Base-by-base conservation (phyloP, 345 rosid species). In the Clarkia xantiana region DNA sequence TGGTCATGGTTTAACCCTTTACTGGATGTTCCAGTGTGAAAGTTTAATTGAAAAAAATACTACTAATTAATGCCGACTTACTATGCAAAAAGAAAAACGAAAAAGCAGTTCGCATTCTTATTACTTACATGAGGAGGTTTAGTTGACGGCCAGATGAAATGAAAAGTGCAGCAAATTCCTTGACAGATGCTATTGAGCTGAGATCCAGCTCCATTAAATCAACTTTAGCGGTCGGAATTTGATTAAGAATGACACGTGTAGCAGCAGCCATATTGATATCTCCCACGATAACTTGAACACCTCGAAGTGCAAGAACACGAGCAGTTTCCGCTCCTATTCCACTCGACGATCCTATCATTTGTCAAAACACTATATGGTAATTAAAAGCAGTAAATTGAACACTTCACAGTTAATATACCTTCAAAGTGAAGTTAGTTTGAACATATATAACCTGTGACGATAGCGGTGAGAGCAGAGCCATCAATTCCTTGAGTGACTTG, bases 331-430 rank as follows among this genome's bases (percentile, higher is more conserved):
- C 48, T 2, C 87, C 89, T 53, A 86, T 76, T 47, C 94, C 94
- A 55, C 86, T 83, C 12, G 94, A 80, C 52, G 86, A 86, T 67
- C 86, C 94, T 86, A n/a, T n/a, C n/a, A n/a, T n/a, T n/a, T n/a
- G n/a, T n/a, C n/a, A n/a, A n/a, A n/a, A n/a, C n/a, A n/a, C n/a
- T n/a, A n/a, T n/a, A n/a, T n/a, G n/a, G n/a, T n/a, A n/a, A n/a
- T n/a, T n/a, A n/a, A n/a, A n/a, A n/a, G n/a, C n/a, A n/a, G n/a
- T n/a, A n/a, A n/a, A n/a, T n/a, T n/a, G n/a, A n/a, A n/a, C n/a
- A n/a, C n/a, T n/a, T n/a, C n/a, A n/a, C n/a, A n/a, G n/a, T n/a
- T n/a, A n/a, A n/a, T n/a, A n/a, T n/a, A n/a, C n/a, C n/a, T n/a
- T n/a, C n/a, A n/a, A n/a, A n/a, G n/a, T n/a, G n/a, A n/a, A n/a